Conservation (phyloP, 768 basidiomycete genomes). For the Leccinum pellstonianum region DNA sequence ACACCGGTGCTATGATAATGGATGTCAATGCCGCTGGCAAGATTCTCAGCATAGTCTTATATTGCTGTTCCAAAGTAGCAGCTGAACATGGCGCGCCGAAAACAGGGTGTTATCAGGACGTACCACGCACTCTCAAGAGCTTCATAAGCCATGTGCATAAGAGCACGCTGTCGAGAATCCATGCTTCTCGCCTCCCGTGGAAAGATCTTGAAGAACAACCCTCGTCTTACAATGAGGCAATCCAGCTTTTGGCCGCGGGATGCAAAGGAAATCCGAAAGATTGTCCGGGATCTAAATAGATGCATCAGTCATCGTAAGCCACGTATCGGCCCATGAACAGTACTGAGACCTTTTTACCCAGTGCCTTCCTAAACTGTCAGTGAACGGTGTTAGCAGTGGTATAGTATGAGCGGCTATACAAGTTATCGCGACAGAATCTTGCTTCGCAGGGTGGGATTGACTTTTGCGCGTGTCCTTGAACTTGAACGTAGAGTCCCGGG, state of each 20-base stretch:
- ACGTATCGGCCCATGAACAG: conserved; percentile 48
- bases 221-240: no score
- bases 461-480: neutral
- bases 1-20: no score
- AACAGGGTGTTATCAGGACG: no score
- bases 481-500: no score
- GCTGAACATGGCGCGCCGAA: no score
- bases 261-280: conserved; percentile 47
- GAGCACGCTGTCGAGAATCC: conserved; percentile 73
- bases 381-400: conserved; percentile 46
- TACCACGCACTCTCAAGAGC: conserved; percentile 59
- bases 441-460: conserved; percentile 44
- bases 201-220: conserved; percentile 62
- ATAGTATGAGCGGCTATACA: conserved; percentile 64
- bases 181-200: conserved; percentile 73
- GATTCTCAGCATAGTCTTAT: no score
- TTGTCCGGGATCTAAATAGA: conserved; percentile 54
- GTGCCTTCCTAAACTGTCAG: conserved; percentile 50
- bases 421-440: conserved; percentile 64
- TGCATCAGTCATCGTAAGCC: conserved; percentile 3
- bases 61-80: no score
- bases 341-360: conserved; percentile 55
- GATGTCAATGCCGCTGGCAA: no score
- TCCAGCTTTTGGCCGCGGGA: no score
- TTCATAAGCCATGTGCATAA: conserved; percentile 64